A percentile compares a stretch with the other conserved stretches of the same genome.
These are phyloP conservation scores for Podaxis sp. DNA, from an alignment of 768 basidiomycete genomes.

Conservation along the genomic window DNA sequence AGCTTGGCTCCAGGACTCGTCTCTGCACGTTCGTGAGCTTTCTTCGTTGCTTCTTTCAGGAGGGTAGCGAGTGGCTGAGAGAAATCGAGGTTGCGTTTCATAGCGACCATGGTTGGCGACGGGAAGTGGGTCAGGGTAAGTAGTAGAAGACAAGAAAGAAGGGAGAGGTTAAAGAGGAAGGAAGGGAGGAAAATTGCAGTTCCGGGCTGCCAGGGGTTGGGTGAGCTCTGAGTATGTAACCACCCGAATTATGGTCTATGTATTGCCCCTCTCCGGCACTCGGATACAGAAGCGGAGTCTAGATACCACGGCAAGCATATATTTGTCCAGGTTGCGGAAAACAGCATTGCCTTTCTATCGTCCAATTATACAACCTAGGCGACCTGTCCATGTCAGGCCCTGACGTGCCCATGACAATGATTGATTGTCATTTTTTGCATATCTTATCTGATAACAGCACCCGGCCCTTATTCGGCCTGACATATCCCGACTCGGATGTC, in stretches of 20 bases:
- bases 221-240: too few relatives aligned
- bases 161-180: slow-evolving; percentile 15
- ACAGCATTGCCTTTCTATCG: background rate
- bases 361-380: background rate
- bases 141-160: slow-evolving; percentile 18
- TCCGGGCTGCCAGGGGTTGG: background rate
- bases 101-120: slow-evolving; percentile 28
- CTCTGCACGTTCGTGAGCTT: slow-evolving; percentile 59
- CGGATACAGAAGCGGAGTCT: background rate
- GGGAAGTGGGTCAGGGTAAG: slow-evolving; percentile 6
- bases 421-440: background rate
- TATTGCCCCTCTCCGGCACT: background rate
- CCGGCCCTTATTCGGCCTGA: background rate
- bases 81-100: slow-evolving; percentile 32
- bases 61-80: slow-evolving; percentile 45
- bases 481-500: background rate
- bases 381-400: background rate
- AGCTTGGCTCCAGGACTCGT: slow-evolving; percentile 56
- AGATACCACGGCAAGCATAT: too few relatives aligned
- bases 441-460: slow-evolving; percentile 25
- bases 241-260: background rate
- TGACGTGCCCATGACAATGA: background rate
- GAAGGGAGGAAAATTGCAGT: background rate
- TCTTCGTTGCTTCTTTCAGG: slow-evolving; percentile 44
- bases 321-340: background rate